phyloP scores from a whole-genome alignment of 331 rosid species.

The Erythrophleum ivorense region DNA sequence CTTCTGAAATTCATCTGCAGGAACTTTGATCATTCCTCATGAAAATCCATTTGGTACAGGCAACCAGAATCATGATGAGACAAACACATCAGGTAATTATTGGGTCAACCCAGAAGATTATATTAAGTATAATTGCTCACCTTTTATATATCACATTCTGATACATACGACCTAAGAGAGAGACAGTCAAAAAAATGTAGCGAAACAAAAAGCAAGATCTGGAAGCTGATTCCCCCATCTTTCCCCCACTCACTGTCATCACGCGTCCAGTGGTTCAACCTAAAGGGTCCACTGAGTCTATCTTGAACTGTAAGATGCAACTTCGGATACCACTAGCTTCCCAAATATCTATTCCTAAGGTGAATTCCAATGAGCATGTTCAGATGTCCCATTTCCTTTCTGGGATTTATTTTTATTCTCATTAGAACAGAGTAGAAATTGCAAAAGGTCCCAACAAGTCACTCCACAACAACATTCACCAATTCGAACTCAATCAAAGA shows the following conservation, averaged over 20 bases:
- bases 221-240: conserved; percentile 37
- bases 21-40: too few species aligned
- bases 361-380: conserved; percentile 38
- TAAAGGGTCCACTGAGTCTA: conserved; percentile 41
- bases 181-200: conserved; percentile 34
- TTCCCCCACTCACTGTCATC: conserved; percentile 37
- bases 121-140: conserved; percentile 24
- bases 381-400: conserved; percentile 42
- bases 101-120: conserved; percentile 1
- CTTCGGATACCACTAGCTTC: conserved; percentile 49
- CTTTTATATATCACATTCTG: conserved; percentile 22
- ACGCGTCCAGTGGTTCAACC: conserved; percentile 48
- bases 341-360: conserved; percentile 55
- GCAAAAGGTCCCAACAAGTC: conserved; percentile 44
- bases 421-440: conserved; percentile 48
- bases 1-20: too few species aligned
- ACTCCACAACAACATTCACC: conserved; percentile 86
- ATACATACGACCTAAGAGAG: conserved; percentile 27
- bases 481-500: conserved; percentile 86
- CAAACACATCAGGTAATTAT: not conserved
- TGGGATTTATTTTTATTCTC: conserved; percentile 60
- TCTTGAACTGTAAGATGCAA: conserved; percentile 52
- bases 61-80: not conserved
- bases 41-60: not conserved
- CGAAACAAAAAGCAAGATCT: conserved; percentile 40